Evolutionary conservation across 2,329 filamentous ascomycete species (phyloP), one percentile per base, ranked within the genome.

Genomic region (Exophiala lecanii-corni): DNA sequence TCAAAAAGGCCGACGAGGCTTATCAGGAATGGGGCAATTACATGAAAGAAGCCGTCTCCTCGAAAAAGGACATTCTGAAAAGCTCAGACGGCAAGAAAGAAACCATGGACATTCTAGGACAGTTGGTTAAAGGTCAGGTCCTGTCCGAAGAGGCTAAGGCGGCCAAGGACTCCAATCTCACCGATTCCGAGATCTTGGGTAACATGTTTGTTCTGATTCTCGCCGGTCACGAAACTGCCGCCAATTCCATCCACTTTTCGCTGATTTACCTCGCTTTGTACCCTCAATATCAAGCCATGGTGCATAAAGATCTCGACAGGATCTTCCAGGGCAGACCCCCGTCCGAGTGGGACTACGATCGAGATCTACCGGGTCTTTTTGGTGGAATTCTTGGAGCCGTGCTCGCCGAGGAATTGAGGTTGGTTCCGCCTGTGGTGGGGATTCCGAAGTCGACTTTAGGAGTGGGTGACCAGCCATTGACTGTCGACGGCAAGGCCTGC

Each of bases 161-260:
- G 15, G 45, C 47, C 36, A 51, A 46, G 21, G 45, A 52, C 23
- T 20, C 28, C 12, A 30, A 45, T 47, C 43, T 58, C 9, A 54
- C 47, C 9, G 48, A 54, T 25, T 38, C 41, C 15, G 50, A 56
- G 26, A 43, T 57, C 6, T 42, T 53, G n/a, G 50, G 54, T 4
- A 58, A 57, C 39, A 53, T 53, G 16, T 76, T 76, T 46, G 70
- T 75, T 36, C 66, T 78, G 47, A 73, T 76, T 47, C 70, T 89
- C 1, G 86, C 86, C 0, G 86, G 86, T 9, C 85, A 92, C 62
- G 86, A 92, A 63, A 89, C 86, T 1, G 84, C 84, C 2, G 85
- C 85, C 36, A 87, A 86, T 61, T 75, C 78, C 3, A 70, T 89
- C 28, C 82, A 89, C 64, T 89, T 86, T 59, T 73, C 79, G 2